Conservation (phyloP, 106 monocot species). For the Phalaenopsis aphrodite region DNA sequence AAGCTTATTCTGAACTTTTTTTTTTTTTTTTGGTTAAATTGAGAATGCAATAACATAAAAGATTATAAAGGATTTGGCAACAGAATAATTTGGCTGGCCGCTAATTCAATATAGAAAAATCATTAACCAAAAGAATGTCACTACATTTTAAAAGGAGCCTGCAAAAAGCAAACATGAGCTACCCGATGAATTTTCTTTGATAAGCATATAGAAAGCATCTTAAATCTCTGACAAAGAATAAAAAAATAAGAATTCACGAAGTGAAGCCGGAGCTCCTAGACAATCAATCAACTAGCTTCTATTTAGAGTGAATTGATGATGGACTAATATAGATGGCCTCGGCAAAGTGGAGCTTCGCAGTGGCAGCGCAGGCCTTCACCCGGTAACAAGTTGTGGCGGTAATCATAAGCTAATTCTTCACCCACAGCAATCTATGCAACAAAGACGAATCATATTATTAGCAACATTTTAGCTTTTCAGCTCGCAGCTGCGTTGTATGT, state of each 20-base stretch:
- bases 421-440: constrained; percentile 46
- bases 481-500: not conserved
- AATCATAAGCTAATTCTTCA: constrained; percentile 86
- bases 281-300: not conserved
- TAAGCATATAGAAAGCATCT: no score
- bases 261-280: not conserved
- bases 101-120: no score
- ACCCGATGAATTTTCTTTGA: no score
- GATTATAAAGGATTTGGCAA: no score
- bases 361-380: constrained; percentile 46
- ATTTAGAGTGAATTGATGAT: not conserved
- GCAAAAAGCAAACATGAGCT: no score
- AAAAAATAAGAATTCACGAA: not conserved
- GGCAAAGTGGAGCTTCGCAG: constrained; percentile 55
- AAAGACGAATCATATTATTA: constrained; percentile 9
- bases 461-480: not conserved
- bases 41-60: no score
- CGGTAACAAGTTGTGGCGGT: constrained; percentile 39
- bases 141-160: no score
- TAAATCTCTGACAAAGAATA: no score
- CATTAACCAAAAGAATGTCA: no score
- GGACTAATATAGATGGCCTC: constrained; percentile 46
- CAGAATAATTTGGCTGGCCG: no score
- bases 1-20: no score
- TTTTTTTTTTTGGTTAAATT: no score